These are phyloP conservation scores for Bombardia bombarda DNA, from an alignment of 495 filamentous ascomycete genomes.

Conservation along the genomic window DNA sequence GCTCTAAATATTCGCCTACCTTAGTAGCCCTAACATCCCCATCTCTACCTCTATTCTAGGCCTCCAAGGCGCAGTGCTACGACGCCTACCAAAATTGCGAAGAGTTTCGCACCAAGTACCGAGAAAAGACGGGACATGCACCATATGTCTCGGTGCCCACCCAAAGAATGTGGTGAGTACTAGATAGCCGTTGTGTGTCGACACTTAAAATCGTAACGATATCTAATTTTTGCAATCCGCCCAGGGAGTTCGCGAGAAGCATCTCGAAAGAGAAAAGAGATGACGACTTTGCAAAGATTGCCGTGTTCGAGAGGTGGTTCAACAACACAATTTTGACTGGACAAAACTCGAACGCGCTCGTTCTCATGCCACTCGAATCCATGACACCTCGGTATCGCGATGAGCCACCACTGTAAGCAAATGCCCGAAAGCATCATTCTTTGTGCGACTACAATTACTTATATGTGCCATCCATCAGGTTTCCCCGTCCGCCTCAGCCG, in stretches of 20 bases:
- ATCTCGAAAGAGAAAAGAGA: neutral
- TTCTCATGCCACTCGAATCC: neutral
- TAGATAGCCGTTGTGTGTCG: too few relatives aligned
- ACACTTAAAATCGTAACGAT: too few relatives aligned
- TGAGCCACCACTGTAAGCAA: neutral
- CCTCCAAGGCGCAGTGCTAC: neutral
- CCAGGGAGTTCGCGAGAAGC: neutral
- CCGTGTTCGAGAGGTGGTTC: neutral
- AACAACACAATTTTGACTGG: neutral
- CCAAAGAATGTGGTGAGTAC: neutral
- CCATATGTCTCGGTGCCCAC: neutral
- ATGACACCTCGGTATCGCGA: neutral
- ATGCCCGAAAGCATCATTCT: too few relatives aligned
- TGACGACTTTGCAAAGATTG: neutral
- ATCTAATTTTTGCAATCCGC: neutral
- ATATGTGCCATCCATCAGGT: too few relatives aligned
- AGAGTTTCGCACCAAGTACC: neutral
- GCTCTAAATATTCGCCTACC: too few relatives aligned
- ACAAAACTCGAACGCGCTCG: neutral
- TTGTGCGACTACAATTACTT: too few relatives aligned
- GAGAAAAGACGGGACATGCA: neutral
- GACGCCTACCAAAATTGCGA: neutral
- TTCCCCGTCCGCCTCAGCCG: neutral
- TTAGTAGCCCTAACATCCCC: neutral
- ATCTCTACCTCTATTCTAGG: neutral